Evolutionary conservation across 352 stramenopile genomes (phyloP).

Genomic region (Globisporangium splendens): DNA sequence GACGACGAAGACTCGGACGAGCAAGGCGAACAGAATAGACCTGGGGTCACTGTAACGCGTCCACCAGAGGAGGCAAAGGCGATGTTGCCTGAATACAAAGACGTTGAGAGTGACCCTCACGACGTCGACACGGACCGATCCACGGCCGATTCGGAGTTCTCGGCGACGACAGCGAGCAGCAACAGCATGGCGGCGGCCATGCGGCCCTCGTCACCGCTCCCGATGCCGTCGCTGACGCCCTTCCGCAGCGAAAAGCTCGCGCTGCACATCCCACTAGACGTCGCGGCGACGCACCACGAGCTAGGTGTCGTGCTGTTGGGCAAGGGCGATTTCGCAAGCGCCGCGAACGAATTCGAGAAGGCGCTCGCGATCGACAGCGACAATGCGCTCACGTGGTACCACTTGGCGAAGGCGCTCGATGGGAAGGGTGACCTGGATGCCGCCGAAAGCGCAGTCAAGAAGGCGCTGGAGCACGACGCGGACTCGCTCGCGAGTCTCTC

Average conservation of each 20-base stretch:
- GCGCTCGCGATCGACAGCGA: constrained; percentile 32
- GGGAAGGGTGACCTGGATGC: constrained; percentile 28
- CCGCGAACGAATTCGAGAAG: constrained; percentile 36
- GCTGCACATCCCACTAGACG: constrained; percentile 32
- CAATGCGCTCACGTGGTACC: constrained; percentile 43
- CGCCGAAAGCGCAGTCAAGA: constrained; percentile 49
- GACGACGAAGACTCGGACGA: too few relatives aligned
- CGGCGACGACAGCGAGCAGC: constrained; percentile 1
- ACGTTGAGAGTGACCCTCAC: too few relatives aligned
- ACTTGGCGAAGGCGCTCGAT: constrained; percentile 65
- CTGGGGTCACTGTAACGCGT: too few relatives aligned
- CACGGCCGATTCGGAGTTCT: too few relatives aligned
- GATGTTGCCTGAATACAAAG: too few relatives aligned
- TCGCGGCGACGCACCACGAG: constrained; percentile 46
- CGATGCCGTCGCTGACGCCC: constrained; percentile 5
- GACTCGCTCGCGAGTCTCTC: constrained; percentile 52
- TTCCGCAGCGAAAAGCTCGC: constrained; percentile 14
- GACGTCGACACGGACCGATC: background rate
- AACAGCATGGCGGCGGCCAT: background rate
- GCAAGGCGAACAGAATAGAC: too few relatives aligned
- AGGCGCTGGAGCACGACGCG: constrained; percentile 40
- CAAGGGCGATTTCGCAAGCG: constrained; percentile 38
- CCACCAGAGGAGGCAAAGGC: too few relatives aligned
- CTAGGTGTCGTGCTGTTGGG: constrained; percentile 43
- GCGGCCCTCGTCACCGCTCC: constrained; percentile 9